A percentile compares a stretch with the other conserved stretches of the same genome.
phyloP scores from a whole-genome alignment of 1,284 basidiomycete species.

The Ganoderma lingzhi region DNA sequence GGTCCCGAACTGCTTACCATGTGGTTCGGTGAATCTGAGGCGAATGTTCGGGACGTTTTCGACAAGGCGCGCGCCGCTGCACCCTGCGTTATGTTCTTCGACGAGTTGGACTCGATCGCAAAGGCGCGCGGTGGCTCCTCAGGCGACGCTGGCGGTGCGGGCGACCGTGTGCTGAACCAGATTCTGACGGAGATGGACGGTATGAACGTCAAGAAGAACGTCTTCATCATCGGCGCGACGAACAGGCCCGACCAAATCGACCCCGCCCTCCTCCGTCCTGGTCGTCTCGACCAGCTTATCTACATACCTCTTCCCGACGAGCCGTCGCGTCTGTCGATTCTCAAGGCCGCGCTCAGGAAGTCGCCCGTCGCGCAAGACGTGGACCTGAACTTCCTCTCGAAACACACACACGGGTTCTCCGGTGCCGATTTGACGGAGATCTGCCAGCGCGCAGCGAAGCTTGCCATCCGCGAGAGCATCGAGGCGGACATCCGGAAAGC shows the following conservation, averaged over 20 bases:
- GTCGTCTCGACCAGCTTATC: slow-evolving; percentile 96
- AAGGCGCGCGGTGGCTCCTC: slow-evolving; percentile 89
- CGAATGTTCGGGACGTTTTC: slow-evolving; percentile 99
- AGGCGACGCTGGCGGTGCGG: slow-evolving; percentile 94
- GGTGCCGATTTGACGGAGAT: slow-evolving; percentile 99
- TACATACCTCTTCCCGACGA: slow-evolving; percentile 97
- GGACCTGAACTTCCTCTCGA: slow-evolving; percentile 89
- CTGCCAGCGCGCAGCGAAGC: slow-evolving; percentile 97
- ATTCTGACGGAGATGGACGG: slow-evolving; percentile 99
- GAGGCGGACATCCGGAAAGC: slow-evolving; percentile 89
- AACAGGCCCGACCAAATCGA: slow-evolving; percentile 99
- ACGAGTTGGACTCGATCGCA: slow-evolving; percentile 98
- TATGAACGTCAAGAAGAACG: slow-evolving; percentile 99
- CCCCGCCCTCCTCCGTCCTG: slow-evolving; percentile 95
- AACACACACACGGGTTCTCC: slow-evolving; percentile 97
- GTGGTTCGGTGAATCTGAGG: slow-evolving; percentile 99
- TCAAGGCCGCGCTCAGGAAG: slow-evolving; percentile 92
- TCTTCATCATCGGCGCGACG: slow-evolving; percentile 98
- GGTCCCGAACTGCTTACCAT: slow-evolving; percentile 97
- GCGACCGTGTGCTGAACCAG: slow-evolving; percentile 97
- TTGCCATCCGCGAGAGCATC: slow-evolving; percentile 95
- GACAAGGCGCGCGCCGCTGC: slow-evolving; percentile 99
- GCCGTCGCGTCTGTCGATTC: slow-evolving; percentile 89
- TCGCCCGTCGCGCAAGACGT: slow-evolving; percentile 91
- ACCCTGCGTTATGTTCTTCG: slow-evolving; percentile 99